Conservation (phyloP, 2,329 filamentous ascomycete species). For the Monilinia laxa region DNA sequence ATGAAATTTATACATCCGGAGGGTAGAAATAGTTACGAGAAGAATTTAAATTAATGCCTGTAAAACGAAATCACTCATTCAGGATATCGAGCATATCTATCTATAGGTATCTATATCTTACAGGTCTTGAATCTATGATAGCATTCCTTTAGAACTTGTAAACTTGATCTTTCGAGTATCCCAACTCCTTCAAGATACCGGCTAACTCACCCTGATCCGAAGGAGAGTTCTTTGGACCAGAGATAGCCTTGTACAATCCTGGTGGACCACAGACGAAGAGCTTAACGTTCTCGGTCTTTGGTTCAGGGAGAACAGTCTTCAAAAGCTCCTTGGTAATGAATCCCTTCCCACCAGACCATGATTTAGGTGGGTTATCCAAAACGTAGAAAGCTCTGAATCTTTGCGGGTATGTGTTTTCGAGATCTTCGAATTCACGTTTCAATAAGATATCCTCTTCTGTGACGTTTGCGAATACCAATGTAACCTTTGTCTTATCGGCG, state of each 20-base stretch:
- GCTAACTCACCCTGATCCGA: conserved; percentile 87
- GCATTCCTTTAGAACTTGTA: conserved; percentile 76
- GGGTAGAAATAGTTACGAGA: not conserved
- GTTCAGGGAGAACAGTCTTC: conserved; percentile 92
- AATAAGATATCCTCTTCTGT: conserved; percentile 87
- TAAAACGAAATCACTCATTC: not conserved
- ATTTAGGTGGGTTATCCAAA: conserved; percentile 78
- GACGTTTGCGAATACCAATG: conserved; percentile 89
- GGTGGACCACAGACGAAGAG: conserved; percentile 94
- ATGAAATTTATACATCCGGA: too few relatives aligned
- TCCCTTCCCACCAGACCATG: conserved; percentile 75
- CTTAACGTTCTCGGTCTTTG: conserved; percentile 90
- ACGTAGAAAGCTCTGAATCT: conserved; percentile 95
- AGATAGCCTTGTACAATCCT: conserved; percentile 89
- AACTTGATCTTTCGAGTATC: conserved; percentile 84
- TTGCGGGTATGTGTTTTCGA: conserved; percentile 94
- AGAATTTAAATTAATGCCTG: not conserved
- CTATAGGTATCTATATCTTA: conserved; percentile 22
- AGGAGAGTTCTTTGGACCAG: conserved; percentile 86
- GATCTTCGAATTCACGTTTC: conserved; percentile 76
- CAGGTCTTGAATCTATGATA: not conserved
- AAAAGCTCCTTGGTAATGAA: conserved; percentile 86
- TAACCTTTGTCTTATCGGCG: conserved; percentile 95
- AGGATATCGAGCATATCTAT: not conserved
- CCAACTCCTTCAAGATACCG: conserved; percentile 77